Evolutionary conservation across 768 basidiomycete genomes (phyloP).

Genomic region (Tylopilus sp.): DNA sequence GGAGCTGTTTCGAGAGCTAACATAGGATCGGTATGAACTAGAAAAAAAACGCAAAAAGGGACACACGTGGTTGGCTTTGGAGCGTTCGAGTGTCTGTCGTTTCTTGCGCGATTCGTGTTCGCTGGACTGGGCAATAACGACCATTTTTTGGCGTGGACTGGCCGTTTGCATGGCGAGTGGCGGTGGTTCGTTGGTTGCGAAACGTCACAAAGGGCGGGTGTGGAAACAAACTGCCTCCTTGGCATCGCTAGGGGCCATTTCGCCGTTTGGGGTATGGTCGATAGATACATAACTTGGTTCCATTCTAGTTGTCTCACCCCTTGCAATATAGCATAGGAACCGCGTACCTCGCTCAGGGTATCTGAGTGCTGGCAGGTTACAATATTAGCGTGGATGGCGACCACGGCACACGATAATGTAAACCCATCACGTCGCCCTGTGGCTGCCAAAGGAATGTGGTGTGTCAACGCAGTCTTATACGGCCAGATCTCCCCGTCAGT

Average conservation of each 20-base stretch:
- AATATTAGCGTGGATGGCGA: no score
- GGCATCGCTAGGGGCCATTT: not conserved
- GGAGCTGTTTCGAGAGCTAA: conserved; percentile 69
- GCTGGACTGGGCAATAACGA: conserved; percentile 21
- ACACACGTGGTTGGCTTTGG: conserved; percentile 56
- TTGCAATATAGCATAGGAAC: not conserved
- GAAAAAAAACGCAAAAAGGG: not conserved
- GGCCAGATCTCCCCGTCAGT: not conserved
- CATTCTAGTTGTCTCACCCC: not conserved
- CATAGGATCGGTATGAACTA: no score
- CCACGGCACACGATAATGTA: no score
- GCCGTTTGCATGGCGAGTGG: conserved; percentile 1
- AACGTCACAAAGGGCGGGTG: not conserved
- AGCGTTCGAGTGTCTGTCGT: conserved; percentile 51
- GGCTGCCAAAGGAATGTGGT: not conserved
- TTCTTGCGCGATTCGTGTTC: conserved; percentile 38
- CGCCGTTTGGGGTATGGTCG: not conserved
- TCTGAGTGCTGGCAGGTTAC: not conserved
- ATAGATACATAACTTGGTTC: no score
- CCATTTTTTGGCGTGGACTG: conserved; percentile 20
- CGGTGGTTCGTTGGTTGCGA: no score
- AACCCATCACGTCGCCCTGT: not conserved
- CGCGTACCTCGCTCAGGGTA: not conserved
- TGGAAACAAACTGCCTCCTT: not conserved
- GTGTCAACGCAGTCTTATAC: not conserved